phyloP scores from a whole-genome alignment of 2,329 filamentous ascomycete species.

The Aspergillus oerlinghausenensis region DNA sequence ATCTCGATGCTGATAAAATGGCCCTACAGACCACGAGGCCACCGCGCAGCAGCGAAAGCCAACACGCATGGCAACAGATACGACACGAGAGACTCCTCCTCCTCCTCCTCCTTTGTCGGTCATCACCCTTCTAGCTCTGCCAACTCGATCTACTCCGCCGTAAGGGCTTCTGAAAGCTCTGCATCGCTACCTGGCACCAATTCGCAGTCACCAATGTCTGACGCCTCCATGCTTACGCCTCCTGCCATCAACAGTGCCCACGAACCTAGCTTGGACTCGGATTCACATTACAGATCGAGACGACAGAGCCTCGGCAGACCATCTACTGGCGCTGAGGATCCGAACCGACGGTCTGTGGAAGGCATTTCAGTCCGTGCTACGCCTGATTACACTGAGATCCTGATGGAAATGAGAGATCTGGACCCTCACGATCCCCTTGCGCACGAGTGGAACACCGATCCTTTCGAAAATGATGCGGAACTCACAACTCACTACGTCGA shows the following conservation, averaged over 20 bases:
- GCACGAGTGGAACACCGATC: conserved; percentile 49
- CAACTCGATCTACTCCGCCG: conserved; percentile 24
- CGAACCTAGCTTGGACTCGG: conserved; percentile 22
- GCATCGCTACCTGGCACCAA: conserved; percentile 27
- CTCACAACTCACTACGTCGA: conserved; percentile 50
- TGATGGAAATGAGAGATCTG: conserved; percentile 27
- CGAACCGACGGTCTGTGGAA: conserved; percentile 6
- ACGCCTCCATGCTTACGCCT: conserved; percentile 23
- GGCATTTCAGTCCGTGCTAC: conserved; percentile 11
- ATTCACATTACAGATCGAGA: conserved; percentile 21
- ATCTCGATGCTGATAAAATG: conserved; percentile 9
- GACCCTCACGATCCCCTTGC: conserved; percentile 27
- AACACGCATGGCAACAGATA: conserved; percentile 19
- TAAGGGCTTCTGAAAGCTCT: conserved; percentile 27
- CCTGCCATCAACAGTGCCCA: conserved; percentile 22
- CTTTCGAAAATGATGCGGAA: conserved; percentile 48
- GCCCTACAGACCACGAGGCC: conserved; percentile 29
- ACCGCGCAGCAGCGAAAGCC: conserved; percentile 23
- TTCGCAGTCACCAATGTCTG: conserved; percentile 29
- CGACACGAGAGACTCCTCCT: conserved; percentile 18
- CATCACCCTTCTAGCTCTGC: conserved; percentile 19
- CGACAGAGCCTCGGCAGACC: conserved; percentile 14
- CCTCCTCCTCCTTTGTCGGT: conserved; percentile 11
- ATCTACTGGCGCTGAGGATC: conserved; percentile 14
- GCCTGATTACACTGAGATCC: conserved; percentile 27